A percentile compares a stretch with the other conserved stretches of the same genome.
These are phyloP conservation scores for Beauveria pseudobassiana DNA, from an alignment of 2,329 filamentous ascomycete genomes.

Conservation along the genomic window DNA sequence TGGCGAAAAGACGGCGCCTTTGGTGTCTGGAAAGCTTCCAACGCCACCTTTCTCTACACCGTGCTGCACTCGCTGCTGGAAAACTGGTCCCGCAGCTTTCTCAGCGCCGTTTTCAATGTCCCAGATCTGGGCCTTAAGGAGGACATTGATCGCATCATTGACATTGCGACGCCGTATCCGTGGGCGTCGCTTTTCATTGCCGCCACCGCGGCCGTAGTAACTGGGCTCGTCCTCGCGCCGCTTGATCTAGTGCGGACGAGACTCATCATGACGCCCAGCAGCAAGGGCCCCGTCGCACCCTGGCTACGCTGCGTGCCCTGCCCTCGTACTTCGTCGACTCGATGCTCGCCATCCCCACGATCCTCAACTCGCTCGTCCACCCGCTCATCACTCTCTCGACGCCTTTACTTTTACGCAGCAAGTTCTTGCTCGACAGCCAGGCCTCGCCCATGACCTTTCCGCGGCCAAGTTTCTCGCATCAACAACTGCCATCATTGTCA, in stretches of 20 bases:
- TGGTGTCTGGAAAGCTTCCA: constrained; percentile 92
- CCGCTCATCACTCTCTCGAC: constrained; percentile 75
- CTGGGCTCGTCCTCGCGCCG: constrained; percentile 75
- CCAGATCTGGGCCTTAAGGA: constrained; percentile 74
- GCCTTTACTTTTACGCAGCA: constrained; percentile 78
- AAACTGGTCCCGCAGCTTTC: constrained; percentile 81
- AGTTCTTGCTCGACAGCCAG: constrained; percentile 74
- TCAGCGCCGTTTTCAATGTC: constrained; percentile 86
- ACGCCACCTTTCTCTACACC: constrained; percentile 86
- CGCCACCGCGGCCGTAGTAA: constrained; percentile 56
- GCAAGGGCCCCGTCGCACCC: constrained; percentile 64
- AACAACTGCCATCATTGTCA: constrained; percentile 72
- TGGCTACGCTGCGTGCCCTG: constrained; percentile 69
- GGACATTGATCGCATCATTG: constrained; percentile 67
- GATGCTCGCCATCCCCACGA: constrained; percentile 69
- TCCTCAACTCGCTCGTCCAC: constrained; percentile 78
- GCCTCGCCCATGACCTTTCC: constrained; percentile 75
- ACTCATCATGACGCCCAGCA: constrained; percentile 77
- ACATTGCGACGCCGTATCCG: constrained; percentile 71
- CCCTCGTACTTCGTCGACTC: constrained; percentile 69
- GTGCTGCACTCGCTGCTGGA: constrained; percentile 81
- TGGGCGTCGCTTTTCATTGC: constrained; percentile 72
- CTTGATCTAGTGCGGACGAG: constrained; percentile 83
- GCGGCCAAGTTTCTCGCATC: constrained; percentile 76
- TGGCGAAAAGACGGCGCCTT: constrained; percentile 86